Evolutionary conservation across 768 basidiomycete genomes (phyloP).

Genomic region (Crepidotus variabilis): DNA sequence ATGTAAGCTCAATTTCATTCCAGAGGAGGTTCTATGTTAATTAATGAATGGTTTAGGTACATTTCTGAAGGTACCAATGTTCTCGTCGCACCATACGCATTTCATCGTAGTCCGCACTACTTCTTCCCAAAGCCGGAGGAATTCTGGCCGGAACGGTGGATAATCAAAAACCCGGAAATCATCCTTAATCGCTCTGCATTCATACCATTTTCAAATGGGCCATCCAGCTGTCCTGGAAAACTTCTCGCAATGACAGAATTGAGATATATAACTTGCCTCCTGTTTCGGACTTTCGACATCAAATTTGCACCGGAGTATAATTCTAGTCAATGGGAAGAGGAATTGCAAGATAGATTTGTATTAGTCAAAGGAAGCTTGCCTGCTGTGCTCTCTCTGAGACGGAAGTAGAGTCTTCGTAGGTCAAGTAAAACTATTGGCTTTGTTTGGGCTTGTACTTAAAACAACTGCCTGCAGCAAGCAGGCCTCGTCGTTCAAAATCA

Average conservation of each 20-base stretch:
- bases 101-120: constrained; percentile 35
- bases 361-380: constrained; percentile 20
- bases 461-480: too few relatives aligned
- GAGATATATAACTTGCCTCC: constrained; percentile 23
- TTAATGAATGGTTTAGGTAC: constrained; percentile 22
- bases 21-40: not conserved
- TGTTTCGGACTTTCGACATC: constrained; percentile 28
- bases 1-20: constrained; percentile 5
- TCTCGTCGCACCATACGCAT: constrained; percentile 29
- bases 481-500: too few relatives aligned
- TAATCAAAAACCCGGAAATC: constrained; percentile 11
- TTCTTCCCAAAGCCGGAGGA: constrained; percentile 33
- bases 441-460: not conserved
- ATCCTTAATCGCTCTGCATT: constrained; percentile 26
- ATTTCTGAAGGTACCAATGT: constrained; percentile 38
- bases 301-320: constrained; percentile 22
- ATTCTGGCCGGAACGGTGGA: constrained; percentile 38
- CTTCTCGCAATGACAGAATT: constrained; percentile 32
- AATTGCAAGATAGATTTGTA: constrained; percentile 25
- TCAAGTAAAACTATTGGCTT: not conserved
- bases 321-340: constrained; percentile 21
- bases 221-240: constrained; percentile 47
- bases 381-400: not conserved
- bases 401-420: not conserved
- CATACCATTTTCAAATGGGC: constrained; percentile 40